phyloP scores from a whole-genome alignment of 192 early-diverging fungal species.

The Rhizophagus prolifer region DNA sequence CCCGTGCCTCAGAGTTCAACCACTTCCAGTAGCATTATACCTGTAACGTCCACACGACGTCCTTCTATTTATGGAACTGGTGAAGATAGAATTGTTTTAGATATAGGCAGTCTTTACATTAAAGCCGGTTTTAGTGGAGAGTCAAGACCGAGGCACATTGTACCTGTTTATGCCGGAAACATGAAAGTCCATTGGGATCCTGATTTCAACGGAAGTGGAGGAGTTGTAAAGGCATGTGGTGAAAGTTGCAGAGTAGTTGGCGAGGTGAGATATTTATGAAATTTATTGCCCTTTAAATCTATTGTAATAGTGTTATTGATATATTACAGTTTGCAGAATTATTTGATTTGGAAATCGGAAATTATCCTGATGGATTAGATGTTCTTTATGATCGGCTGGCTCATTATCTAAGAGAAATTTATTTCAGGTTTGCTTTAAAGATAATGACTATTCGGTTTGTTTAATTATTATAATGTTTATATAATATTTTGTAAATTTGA shows the following conservation, averaged over 20 bases:
- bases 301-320: neutral
- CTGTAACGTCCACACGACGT: constrained; percentile 31
- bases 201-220: constrained; percentile 34
- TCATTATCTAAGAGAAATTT: constrained; percentile 35
- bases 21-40: neutral
- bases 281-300: neutral
- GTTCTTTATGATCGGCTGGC: constrained; percentile 25
- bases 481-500: neutral
- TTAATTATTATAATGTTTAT: neutral
- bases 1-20: neutral
- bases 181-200: constrained; percentile 32
- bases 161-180: constrained; percentile 51
- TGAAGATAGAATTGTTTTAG: constrained; percentile 86
- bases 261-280: constrained; percentile 37
- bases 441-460: neutral
- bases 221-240: constrained; percentile 40
- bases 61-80: constrained; percentile 65
- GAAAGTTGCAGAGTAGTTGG: constrained; percentile 42
- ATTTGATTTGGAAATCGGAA: constrained; percentile 27
- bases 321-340: constrained; percentile 32
- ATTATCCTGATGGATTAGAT: constrained; percentile 18
- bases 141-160: constrained; percentile 66
- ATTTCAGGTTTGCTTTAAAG: constrained; percentile 7
- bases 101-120: constrained; percentile 78
- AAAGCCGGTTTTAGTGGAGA: constrained; percentile 89